Evolutionary conservation across 169 alveolate species (phyloP).

Genomic region (Theileria orientalis): DNA sequence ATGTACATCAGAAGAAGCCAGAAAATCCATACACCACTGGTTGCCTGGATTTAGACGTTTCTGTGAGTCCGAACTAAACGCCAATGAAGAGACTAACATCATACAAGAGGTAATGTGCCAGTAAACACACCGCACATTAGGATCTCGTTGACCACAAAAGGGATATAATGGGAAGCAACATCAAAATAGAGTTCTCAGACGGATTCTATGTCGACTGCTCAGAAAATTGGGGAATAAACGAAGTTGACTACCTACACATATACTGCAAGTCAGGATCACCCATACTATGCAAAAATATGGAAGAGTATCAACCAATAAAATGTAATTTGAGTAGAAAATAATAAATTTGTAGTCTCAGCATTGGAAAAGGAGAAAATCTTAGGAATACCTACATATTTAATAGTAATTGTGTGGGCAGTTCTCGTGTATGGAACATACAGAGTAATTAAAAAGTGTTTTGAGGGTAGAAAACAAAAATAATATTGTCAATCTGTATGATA

Average conservation of each 20-base stretch:
- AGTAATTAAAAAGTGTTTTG: background rate
- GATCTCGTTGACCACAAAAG: constrained; percentile 18
- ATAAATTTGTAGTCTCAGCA: no score
- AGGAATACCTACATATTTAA: no score
- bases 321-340: background rate
- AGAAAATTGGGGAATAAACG: constrained; percentile 48
- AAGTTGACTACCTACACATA: constrained; percentile 12
- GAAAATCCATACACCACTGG: constrained; percentile 26
- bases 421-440: no score
- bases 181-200: constrained; percentile 41
- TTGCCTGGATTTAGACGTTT: constrained; percentile 25
- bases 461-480: background rate
- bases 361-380: no score
- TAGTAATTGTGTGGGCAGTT: no score
- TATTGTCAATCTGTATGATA: background rate
- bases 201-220: constrained; percentile 59
- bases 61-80: constrained; percentile 13
- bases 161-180: constrained; percentile 29
- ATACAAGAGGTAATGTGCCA: constrained; percentile 18
- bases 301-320: background rate
- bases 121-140: background rate
- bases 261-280: constrained; percentile 55
- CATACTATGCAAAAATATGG: constrained; percentile 35
- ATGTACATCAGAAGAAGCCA: constrained; percentile 58
- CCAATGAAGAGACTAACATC: constrained; percentile 13